Evolutionary conservation across 495 filamentous ascomycete genomes (phyloP).

Genomic region (Penicillium bialowiezense): DNA sequence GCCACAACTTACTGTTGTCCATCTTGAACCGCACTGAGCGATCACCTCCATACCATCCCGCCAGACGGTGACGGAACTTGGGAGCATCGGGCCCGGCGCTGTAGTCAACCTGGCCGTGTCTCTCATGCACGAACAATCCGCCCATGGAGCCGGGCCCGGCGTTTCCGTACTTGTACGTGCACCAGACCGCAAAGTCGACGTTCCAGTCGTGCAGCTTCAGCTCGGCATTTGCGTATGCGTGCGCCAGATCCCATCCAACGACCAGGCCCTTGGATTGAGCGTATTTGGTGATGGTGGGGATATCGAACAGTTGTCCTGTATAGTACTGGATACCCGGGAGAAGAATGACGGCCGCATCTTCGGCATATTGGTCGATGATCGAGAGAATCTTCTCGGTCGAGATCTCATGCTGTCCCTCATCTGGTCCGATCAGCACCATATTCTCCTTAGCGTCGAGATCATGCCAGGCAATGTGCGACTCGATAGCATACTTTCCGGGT

Average conservation of each 20-base stretch:
- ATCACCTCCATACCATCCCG: slow-evolving; percentile 89
- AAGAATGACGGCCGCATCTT: slow-evolving; percentile 73
- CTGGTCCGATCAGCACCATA: slow-evolving; percentile 74
- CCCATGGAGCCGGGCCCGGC: slow-evolving; percentile 82
- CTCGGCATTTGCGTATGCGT: slow-evolving; percentile 88
- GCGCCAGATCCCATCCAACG: slow-evolving; percentile 92
- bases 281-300: slow-evolving; percentile 76
- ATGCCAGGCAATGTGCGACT: slow-evolving; percentile 84
- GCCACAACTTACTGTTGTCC: slow-evolving; percentile 54
- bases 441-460: slow-evolving; percentile 61
- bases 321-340: slow-evolving; percentile 95
- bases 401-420: slow-evolving; percentile 47
- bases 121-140: slow-evolving; percentile 82
- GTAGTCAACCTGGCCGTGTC: slow-evolving; percentile 57
- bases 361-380: slow-evolving; percentile 71
- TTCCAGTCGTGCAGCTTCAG: slow-evolving; percentile 86
- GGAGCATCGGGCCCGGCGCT: slow-evolving; percentile 39
- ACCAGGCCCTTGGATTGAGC: slow-evolving; percentile 73
- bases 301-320: slow-evolving; percentile 86
- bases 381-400: slow-evolving; percentile 71
- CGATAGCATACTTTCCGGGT: slow-evolving; percentile 72
- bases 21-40: slow-evolving; percentile 75
- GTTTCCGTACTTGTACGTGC: slow-evolving; percentile 96
- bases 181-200: slow-evolving; percentile 94
- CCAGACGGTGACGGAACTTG: slow-evolving; percentile 57